A percentile compares a stretch with the other conserved stretches of the same genome.
phyloP scores from a whole-genome alignment of 1,139 yeast species.

The Yamadazyma dushanensis region DNA sequence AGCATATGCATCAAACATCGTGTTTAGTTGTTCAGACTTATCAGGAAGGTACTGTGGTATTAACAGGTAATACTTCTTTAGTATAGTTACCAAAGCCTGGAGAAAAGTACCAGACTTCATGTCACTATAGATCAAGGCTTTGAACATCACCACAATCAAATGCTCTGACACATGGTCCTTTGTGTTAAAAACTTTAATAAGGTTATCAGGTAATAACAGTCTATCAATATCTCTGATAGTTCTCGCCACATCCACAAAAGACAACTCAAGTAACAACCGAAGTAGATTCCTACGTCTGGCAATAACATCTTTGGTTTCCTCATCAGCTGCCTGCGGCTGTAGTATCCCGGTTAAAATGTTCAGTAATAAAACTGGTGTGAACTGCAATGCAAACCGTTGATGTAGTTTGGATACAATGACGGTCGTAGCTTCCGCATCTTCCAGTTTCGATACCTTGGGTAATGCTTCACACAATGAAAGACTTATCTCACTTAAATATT shows the following conservation, averaged over 20 bases:
- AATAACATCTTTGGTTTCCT: constrained; percentile 33
- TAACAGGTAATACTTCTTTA: constrained; percentile 45
- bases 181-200: constrained; percentile 18
- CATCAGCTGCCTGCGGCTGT: constrained; percentile 42
- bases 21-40: constrained; percentile 16
- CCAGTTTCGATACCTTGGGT: constrained; percentile 50
- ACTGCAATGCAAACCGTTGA: constrained; percentile 61
- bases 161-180: constrained; percentile 29
- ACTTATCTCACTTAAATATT: constrained; percentile 73
- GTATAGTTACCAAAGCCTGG: constrained; percentile 46
- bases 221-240: constrained; percentile 34
- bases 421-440: constrained; percentile 63
- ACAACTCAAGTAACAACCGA: constrained; percentile 61
- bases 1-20: constrained; percentile 49
- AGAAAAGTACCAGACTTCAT: constrained; percentile 49
- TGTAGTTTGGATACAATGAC: constrained; percentile 75
- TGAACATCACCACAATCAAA: constrained; percentile 49
- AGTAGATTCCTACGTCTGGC: constrained; percentile 47
- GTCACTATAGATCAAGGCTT: constrained; percentile 54
- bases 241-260: constrained; percentile 59
- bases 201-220: constrained; percentile 25
- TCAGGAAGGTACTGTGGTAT: constrained; percentile 14
- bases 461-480: constrained; percentile 67
- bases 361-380: constrained; percentile 54
- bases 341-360: constrained; percentile 48